Conservation (phyloP, 164 flowering plant genomes). For the Stephania yunnanensis region DNA sequence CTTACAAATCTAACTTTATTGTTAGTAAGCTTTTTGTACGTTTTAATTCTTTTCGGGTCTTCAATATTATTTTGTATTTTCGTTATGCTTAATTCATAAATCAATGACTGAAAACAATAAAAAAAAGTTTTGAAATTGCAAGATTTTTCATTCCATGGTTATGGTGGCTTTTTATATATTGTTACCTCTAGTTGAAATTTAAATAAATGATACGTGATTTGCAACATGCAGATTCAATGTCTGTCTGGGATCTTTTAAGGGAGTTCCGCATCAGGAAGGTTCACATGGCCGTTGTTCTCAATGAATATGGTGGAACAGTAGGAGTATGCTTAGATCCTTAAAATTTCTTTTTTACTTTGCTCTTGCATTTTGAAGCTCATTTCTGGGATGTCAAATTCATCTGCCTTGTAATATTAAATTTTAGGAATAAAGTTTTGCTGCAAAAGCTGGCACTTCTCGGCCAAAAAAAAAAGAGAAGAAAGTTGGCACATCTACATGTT, state of each 20-base stretch:
- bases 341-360: constrained; percentile 4
- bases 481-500: not conserved
- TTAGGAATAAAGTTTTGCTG: not conserved
- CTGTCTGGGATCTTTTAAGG: constrained; percentile 95
- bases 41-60: not conserved
- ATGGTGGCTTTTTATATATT: not conserved
- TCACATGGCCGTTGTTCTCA: constrained; percentile 99
- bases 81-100: too few relatives aligned
- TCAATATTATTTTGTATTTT: not conserved
- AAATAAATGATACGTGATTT: not conserved
- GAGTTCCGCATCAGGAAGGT: constrained; percentile 98
- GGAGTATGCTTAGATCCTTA: constrained; percentile 59
- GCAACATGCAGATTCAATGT: constrained; percentile 87
- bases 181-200: not conserved
- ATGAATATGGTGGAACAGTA: constrained; percentile 98
- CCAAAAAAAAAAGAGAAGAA: too few relatives aligned
- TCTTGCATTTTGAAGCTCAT: not conserved
- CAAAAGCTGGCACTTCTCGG: not conserved
- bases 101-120: not conserved
- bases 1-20: not conserved
- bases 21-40: not conserved
- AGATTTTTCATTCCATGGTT: not conserved
- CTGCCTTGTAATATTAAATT: not conserved
- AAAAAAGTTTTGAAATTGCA: not conserved
- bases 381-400: not conserved